These are phyloP conservation scores for Pyrus betulifolia DNA, from an alignment of 306 rosid genomes.

Conservation along the genomic window DNA sequence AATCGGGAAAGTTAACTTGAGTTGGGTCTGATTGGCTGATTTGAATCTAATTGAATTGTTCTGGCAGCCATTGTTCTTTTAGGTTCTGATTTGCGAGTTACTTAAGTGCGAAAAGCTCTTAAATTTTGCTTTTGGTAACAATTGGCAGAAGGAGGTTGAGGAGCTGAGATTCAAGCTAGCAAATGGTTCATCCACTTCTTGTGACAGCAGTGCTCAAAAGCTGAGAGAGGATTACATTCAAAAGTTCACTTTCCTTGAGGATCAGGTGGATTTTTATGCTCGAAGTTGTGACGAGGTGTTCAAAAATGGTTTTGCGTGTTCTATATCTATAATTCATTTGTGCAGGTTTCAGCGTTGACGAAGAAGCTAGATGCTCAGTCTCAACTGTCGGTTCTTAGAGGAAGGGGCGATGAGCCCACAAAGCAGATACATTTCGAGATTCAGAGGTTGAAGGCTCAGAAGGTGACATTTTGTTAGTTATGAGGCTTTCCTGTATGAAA, in stretches of 20 bases:
- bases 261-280: conserved; percentile 48
- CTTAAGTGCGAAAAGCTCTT: conserved; percentile 2
- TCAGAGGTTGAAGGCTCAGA: conserved; percentile 77
- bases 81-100: background rate
- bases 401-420: conserved; percentile 51
- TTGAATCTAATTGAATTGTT: background rate
- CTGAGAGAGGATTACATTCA: conserved; percentile 72
- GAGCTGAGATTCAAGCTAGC: conserved; percentile 48
- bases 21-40: background rate
- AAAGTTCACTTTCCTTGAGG: conserved; percentile 73
- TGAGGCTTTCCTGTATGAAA: background rate
- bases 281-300: background rate
- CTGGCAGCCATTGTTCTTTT: background rate
- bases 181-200: conserved; percentile 33
- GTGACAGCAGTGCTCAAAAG: conserved; percentile 49
- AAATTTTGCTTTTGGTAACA: conserved; percentile 1
- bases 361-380: conserved; percentile 67
- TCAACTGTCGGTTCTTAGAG: conserved; percentile 66
- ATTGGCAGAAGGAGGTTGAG: conserved; percentile 60
- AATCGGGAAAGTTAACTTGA: background rate
- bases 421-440: conserved; percentile 58
- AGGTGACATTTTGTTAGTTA: conserved; percentile 36
- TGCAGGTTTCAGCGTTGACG: conserved; percentile 67
- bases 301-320: background rate
- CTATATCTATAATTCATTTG: background rate